Evolutionary conservation across 2,329 filamentous ascomycete species (phyloP).

Genomic region (Cytospora piceicola): DNA sequence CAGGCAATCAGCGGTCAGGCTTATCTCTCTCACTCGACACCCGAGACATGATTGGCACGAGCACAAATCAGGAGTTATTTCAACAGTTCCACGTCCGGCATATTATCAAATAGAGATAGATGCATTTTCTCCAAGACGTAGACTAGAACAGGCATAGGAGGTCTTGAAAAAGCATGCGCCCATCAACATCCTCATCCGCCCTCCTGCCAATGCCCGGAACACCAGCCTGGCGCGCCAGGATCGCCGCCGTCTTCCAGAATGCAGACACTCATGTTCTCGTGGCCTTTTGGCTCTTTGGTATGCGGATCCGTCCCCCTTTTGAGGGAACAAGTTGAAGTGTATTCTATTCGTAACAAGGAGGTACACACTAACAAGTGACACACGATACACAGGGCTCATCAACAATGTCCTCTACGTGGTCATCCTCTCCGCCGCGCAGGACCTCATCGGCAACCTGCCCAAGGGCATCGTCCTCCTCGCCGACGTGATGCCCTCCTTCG

Average conservation of each 20-base stretch:
- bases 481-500: conserved; percentile 87
- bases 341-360: too few species aligned
- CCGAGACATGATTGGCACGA: neutral
- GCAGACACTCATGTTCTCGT: conserved; percentile 72
- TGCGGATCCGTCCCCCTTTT: conserved; percentile 31
- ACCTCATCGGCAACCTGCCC: conserved; percentile 87
- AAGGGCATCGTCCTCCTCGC: conserved; percentile 93
- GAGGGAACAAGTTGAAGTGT: too few species aligned
- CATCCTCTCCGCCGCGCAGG: conserved; percentile 91
- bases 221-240: conserved; percentile 66
- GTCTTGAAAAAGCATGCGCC: conserved; percentile 40
- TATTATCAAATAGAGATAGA: neutral
- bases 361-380: conserved; percentile 8
- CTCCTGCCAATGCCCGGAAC: conserved; percentile 62
- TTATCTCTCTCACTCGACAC: neutral
- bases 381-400: conserved; percentile 67
- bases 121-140: neutral
- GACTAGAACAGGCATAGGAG: conserved; percentile 3
- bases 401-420: conserved; percentile 99
- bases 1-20: neutral
- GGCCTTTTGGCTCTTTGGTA: conserved; percentile 96
- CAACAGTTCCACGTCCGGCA: neutral
- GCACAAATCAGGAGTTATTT: neutral
- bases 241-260: conserved; percentile 66
- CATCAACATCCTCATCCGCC: conserved; percentile 47